Conservation (phyloP, 768 basidiomycete species). For the Lactarius sanguifluus region DNA sequence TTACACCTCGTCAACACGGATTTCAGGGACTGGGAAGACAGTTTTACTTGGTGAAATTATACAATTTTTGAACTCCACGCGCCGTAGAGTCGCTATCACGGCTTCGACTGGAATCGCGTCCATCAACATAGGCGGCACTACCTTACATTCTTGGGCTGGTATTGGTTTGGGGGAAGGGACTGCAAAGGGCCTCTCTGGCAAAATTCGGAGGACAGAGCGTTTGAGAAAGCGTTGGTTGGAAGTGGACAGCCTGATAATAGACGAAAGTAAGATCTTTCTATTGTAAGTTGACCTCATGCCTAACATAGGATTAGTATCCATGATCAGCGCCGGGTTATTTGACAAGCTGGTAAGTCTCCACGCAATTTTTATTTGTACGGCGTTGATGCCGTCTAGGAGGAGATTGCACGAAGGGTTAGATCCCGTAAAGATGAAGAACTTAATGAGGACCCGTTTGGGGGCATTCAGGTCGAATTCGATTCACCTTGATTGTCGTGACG, state of each 20-base stretch:
- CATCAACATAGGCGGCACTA: constrained; percentile 78
- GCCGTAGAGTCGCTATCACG: constrained; percentile 61
- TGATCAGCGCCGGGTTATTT: constrained; percentile 80
- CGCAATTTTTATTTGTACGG: neutral
- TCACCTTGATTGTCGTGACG: constrained; percentile 4
- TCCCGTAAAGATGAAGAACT: constrained; percentile 20
- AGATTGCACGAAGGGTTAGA: constrained; percentile 60
- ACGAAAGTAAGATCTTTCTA: constrained; percentile 62
- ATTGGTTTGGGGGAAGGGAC: constrained; percentile 69
- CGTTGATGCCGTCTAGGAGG: constrained; percentile 45
- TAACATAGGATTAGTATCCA: constrained; percentile 59
- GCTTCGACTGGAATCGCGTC: constrained; percentile 81
- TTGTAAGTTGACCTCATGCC: neutral
- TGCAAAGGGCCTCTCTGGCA: constrained; percentile 52
- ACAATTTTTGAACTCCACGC: constrained; percentile 37
- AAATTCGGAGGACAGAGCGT: constrained; percentile 47
- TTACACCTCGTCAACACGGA: neutral
- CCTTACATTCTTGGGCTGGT: constrained; percentile 82
- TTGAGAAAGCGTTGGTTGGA: constrained; percentile 56
- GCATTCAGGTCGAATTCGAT: constrained; percentile 63
- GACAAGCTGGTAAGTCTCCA: constrained; percentile 65
- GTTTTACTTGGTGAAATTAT: constrained; percentile 79
- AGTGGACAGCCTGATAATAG: constrained; percentile 71
- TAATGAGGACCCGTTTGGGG: constrained; percentile 67
- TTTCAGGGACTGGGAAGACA: constrained; percentile 79